Evolutionary conservation across 306 rosid genomes (phyloP).

Genomic region (Fragaria vesca): DNA sequence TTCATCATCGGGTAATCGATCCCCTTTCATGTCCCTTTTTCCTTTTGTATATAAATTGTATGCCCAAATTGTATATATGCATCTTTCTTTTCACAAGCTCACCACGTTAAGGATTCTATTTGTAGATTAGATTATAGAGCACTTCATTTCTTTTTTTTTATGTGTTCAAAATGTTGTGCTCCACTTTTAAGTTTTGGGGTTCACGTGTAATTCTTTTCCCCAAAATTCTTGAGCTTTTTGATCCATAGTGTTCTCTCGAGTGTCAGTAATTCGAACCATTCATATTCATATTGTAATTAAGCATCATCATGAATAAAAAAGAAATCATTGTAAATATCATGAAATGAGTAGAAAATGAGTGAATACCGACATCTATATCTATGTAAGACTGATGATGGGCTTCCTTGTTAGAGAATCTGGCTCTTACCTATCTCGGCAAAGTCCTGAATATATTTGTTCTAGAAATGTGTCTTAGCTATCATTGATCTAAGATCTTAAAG

Average conservation of each 20-base stretch:
- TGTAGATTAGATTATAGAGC: neutral
- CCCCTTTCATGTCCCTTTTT: neutral
- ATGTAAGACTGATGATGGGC: neutral
- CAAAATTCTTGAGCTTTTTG: neutral
- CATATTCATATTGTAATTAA: too few species aligned
- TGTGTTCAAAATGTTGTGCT: neutral
- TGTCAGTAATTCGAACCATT: neutral
- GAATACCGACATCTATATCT: neutral
- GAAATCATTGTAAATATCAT: neutral
- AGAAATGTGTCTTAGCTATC: neutral
- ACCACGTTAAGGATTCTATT: neutral
- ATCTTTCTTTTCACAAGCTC: neutral
- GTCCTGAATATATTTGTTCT: neutral
- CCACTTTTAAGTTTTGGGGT: neutral
- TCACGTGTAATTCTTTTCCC: neutral
- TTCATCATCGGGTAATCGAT: constrained; percentile 1
- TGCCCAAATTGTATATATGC: neutral
- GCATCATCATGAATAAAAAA: neutral
- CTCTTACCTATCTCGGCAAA: neutral
- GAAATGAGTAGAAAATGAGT: neutral
- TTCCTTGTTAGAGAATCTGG: neutral
- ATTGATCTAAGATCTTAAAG: too few species aligned
- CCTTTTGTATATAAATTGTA: neutral
- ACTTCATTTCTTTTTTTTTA: neutral
- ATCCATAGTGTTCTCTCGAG: neutral